These are phyloP conservation scores for Platismatia glauca DNA, from an alignment of 495 filamentous ascomycete genomes.

Conservation along the genomic window DNA sequence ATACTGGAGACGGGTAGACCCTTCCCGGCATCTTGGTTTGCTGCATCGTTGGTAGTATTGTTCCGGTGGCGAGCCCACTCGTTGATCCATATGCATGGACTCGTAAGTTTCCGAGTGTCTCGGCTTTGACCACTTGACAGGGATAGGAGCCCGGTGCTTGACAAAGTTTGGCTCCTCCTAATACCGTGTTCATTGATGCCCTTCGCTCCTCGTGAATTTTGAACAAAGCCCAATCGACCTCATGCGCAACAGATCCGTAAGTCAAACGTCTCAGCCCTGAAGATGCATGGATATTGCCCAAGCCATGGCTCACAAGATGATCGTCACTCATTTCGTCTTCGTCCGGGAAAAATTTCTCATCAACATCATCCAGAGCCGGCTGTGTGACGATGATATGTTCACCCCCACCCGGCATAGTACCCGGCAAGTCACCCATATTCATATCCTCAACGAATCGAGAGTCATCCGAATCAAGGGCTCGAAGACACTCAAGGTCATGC, in stretches of 20 bases:
- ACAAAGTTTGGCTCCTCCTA: slow-evolving; percentile 37
- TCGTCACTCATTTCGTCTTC: slow-evolving; percentile 57
- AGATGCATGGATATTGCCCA: slow-evolving; percentile 81
- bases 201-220: slow-evolving; percentile 64
- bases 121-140: slow-evolving; percentile 27
- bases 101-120: slow-evolving; percentile 55
- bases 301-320: slow-evolving; percentile 64
- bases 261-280: slow-evolving; percentile 71
- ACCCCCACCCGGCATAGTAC: slow-evolving; percentile 64
- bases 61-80: slow-evolving; percentile 68
- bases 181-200: slow-evolving; percentile 59
- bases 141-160: slow-evolving; percentile 24
- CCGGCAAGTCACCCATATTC: slow-evolving; percentile 77
- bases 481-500: slow-evolving; percentile 24
- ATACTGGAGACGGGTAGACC: slow-evolving; percentile 69
- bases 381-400: slow-evolving; percentile 69
- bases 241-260: slow-evolving; percentile 61
- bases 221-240: slow-evolving; percentile 94
- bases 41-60: slow-evolving; percentile 65
- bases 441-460: slow-evolving; percentile 48
- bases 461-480: slow-evolving; percentile 28
- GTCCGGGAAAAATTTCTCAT: slow-evolving; percentile 63
- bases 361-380: slow-evolving; percentile 77
- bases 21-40: slow-evolving; percentile 76
- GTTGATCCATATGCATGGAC: slow-evolving; percentile 93